Evolutionary conservation across 176 grass and related monocot genomes (phyloP).

Genomic region (Oryza meridionalis): DNA sequence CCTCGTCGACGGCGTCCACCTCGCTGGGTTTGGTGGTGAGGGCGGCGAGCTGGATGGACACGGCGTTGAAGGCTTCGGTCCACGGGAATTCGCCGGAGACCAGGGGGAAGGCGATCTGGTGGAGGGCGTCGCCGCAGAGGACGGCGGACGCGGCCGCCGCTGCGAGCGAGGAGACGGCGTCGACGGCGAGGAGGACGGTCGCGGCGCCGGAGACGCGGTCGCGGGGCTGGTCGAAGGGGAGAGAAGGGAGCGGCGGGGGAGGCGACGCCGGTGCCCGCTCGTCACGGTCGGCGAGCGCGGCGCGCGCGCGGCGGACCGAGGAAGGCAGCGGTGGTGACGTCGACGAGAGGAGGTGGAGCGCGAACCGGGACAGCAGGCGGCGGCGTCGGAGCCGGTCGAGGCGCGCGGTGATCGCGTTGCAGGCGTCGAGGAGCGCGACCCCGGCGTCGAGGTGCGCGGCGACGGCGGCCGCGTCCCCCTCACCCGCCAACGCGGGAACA

Average conservation of each 20-base stretch:
- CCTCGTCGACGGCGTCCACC: slow-evolving; percentile 50
- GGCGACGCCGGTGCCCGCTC: background rate
- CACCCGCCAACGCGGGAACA: slow-evolving; percentile 29
- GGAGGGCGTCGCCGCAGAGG: slow-evolving; percentile 31
- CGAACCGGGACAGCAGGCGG: slow-evolving; percentile 65
- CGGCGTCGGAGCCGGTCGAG: slow-evolving; percentile 56
- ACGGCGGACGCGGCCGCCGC: slow-evolving; percentile 38
- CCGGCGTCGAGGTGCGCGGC: slow-evolving; percentile 50
- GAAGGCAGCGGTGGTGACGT: background rate
- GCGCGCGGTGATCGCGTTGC: slow-evolving; percentile 64
- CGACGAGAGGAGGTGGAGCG: slow-evolving; percentile 60
- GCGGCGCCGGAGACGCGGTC: slow-evolving; percentile 30
- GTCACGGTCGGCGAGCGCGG: slow-evolving; percentile 27
- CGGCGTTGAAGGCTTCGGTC: slow-evolving; percentile 64
- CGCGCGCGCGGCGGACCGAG: slow-evolving; percentile 32
- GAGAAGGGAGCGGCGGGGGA: slow-evolving; percentile 32
- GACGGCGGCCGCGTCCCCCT: slow-evolving; percentile 36
- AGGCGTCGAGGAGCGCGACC: slow-evolving; percentile 69
- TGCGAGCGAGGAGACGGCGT: slow-evolving; percentile 64
- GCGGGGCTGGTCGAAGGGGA: slow-evolving; percentile 29
- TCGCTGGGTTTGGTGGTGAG: slow-evolving; percentile 30
- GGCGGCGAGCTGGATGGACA: slow-evolving; percentile 40
- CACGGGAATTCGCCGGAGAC: slow-evolving; percentile 53
- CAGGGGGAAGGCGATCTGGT: background rate
- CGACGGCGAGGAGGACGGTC: slow-evolving; percentile 54